These are phyloP conservation scores for Camelina hispida DNA, from an alignment of 345 rosid species.

Conservation along the genomic window DNA sequence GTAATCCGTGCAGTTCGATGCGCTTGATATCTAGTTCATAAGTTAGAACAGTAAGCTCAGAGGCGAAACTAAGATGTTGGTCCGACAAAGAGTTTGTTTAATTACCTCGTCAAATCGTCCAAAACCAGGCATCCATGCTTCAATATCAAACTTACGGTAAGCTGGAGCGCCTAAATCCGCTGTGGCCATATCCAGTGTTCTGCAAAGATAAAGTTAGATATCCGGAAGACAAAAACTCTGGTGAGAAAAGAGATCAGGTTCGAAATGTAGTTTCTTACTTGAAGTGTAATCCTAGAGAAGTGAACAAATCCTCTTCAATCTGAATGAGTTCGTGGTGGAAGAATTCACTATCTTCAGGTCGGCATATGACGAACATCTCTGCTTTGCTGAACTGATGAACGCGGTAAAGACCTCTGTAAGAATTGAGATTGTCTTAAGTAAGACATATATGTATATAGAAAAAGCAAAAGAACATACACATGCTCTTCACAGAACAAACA, in stretches of 20 bases:
- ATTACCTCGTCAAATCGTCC: slow-evolving; percentile 94
- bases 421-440: slow-evolving; percentile 18
- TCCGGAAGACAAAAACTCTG: slow-evolving; percentile 9
- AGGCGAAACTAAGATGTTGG: neutral
- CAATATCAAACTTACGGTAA: slow-evolving; percentile 91
- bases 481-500: neutral
- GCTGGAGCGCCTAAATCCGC: slow-evolving; percentile 97
- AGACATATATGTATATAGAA: neutral
- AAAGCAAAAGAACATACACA: slow-evolving; percentile 11
- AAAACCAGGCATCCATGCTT: slow-evolving; percentile 99
- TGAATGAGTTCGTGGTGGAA: slow-evolving; percentile 79
- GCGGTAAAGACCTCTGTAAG: slow-evolving; percentile 88
- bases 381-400: slow-evolving; percentile 97
- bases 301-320: slow-evolving; percentile 89
- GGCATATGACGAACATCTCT: slow-evolving; percentile 84
- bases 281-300: slow-evolving; percentile 76
- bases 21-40: slow-evolving; percentile 71
- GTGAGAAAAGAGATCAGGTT: neutral
- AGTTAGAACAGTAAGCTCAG: slow-evolving; percentile 12
- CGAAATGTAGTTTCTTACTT: slow-evolving; percentile 52
- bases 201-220: slow-evolving; percentile 45
- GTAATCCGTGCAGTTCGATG: slow-evolving; percentile 94
- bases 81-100: neutral
- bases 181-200: slow-evolving; percentile 91
- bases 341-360: slow-evolving; percentile 72